Conservation (phyloP, 371 early-diverging fungal species). For the Batkoa obscura region DNA sequence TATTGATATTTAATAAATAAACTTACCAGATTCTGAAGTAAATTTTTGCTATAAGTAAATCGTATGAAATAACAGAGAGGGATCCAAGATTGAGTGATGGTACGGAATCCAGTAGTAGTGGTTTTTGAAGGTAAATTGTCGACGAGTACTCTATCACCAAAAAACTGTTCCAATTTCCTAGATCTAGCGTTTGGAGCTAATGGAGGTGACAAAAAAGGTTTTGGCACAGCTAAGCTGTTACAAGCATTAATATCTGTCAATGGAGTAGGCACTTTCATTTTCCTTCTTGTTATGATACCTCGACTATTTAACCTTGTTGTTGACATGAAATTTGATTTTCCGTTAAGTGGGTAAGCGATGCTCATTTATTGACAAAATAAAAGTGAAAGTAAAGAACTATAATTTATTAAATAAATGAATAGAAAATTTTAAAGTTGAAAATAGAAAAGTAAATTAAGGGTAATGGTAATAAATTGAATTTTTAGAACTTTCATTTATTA, state of each 20-base stretch:
- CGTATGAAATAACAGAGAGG: conserved; percentile 1
- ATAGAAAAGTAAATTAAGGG: no score
- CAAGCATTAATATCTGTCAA: neutral
- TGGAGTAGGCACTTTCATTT: neutral
- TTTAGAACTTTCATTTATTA: no score
- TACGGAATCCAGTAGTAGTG: neutral
- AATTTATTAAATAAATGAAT: no score
- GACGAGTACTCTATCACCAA: neutral
- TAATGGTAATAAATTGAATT: no score
- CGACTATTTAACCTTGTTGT: no score
- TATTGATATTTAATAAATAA: neutral
- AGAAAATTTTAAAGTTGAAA: no score
- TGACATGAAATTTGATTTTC: no score
- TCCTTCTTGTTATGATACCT: no score
- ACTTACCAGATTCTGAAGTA: neutral
- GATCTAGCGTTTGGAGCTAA: neutral
- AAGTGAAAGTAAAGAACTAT: no score
- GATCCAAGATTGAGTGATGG: neutral
- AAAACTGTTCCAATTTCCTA: neutral
- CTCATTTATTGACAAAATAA: no score
- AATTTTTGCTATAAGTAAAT: neutral
- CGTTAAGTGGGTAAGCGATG: no score
- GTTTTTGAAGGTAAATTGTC: neutral
- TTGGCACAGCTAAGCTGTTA: neutral
- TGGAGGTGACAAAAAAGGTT: neutral